Conservation (phyloP, 2,329 filamentous ascomycete genomes). For the Talaromyces sp. region DNA sequence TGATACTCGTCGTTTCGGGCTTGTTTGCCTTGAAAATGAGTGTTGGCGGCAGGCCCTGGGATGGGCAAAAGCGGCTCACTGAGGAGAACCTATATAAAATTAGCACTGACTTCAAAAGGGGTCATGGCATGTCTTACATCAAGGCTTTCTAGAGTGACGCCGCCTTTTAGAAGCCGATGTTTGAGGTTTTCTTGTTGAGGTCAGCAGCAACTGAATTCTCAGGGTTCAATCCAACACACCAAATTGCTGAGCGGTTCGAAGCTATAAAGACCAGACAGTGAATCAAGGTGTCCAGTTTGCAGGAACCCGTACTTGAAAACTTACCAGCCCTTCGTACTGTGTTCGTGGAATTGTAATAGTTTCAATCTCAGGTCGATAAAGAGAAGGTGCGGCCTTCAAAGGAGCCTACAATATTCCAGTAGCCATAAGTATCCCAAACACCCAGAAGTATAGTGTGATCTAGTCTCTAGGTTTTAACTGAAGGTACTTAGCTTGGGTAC, state of each 20-base stretch:
- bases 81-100: not conserved
- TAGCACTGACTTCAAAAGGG: not conserved
- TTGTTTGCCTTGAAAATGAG: not conserved
- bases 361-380: slow-evolving; percentile 15
- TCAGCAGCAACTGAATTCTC: not conserved
- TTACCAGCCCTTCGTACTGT: slow-evolving; percentile 59
- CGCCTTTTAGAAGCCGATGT: slow-evolving; percentile 47
- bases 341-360: slow-evolving; percentile 54
- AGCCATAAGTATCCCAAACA: not conserved
- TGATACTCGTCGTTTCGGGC: not conserved
- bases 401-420: not conserved
- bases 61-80: not conserved
- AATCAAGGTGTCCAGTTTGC: not conserved
- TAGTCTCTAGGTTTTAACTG: not conserved
- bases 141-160: slow-evolving; percentile 47
- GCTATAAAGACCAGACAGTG: slow-evolving; percentile 15
- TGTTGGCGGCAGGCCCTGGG: not conserved
- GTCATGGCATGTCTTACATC: slow-evolving; percentile 31
- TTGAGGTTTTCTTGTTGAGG: slow-evolving; percentile 41
- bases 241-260: slow-evolving; percentile 23
- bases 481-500: not conserved
- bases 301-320: slow-evolving; percentile 18
- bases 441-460: not conserved
- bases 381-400: not conserved
- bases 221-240: slow-evolving; percentile 17